phyloP scores from a whole-genome alignment of 1,139 yeast genomes.

The Pichia sp. region DNA sequence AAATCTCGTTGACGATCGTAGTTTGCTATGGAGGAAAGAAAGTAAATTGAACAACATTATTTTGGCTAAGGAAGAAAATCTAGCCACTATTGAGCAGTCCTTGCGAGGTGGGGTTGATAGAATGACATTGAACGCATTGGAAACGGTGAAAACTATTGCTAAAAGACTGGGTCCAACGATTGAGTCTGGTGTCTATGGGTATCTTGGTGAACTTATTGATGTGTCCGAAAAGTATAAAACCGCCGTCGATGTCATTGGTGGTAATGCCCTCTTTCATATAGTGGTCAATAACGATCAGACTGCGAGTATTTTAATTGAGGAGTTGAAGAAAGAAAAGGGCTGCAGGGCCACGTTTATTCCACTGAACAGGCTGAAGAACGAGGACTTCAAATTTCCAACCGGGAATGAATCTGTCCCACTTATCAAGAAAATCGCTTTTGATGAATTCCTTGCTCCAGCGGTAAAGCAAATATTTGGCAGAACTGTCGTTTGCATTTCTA shows the following conservation, averaged over 20 bases:
- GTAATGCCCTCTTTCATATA: slow-evolving; percentile 77
- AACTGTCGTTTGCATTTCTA: slow-evolving; percentile 70
- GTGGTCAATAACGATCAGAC: slow-evolving; percentile 88
- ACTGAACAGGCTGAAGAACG: slow-evolving; percentile 58
- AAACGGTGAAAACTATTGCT: slow-evolving; percentile 60
- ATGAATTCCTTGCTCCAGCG: slow-evolving; percentile 54
- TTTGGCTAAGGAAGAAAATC: slow-evolving; percentile 54
- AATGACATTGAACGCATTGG: slow-evolving; percentile 63
- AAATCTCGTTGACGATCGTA: slow-evolving; percentile 62
- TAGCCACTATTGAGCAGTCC: slow-evolving; percentile 52
- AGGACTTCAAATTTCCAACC: slow-evolving; percentile 48
- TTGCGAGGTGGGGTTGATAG: slow-evolving; percentile 75
- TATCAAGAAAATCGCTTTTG: slow-evolving; percentile 64
- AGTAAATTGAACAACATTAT: slow-evolving; percentile 54
- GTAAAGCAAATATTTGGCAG: slow-evolving; percentile 77
- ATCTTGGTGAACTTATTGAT: slow-evolving; percentile 75
- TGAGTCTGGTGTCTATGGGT: slow-evolving; percentile 57
- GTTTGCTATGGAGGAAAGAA: slow-evolving; percentile 77
- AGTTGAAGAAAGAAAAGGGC: slow-evolving; percentile 60
- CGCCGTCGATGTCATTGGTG: slow-evolving; percentile 88
- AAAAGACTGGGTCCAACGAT: slow-evolving; percentile 52
- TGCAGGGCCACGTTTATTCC: slow-evolving; percentile 94
- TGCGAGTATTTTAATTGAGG: slow-evolving; percentile 75
- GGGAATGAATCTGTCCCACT: slow-evolving; percentile 65
- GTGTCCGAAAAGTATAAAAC: slow-evolving; percentile 80